Percentiles rank a stretch among this genome's conserved stretches.
phyloP scores from a whole-genome alignment of 116 monocot genomes.

The Iris pallida region DNA sequence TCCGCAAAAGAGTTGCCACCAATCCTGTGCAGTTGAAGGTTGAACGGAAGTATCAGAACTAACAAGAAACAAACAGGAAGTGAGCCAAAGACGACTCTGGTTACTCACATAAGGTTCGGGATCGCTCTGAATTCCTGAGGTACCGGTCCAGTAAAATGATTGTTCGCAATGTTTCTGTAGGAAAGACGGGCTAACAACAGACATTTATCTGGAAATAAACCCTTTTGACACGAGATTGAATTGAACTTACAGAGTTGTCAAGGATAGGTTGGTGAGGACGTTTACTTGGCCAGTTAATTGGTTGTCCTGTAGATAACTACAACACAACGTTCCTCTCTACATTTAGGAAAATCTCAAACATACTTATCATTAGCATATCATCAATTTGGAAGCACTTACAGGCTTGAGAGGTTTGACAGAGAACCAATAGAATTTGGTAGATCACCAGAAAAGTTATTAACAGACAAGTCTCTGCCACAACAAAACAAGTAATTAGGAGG shows the following conservation, averaged over 20 bases:
- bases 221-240: not conserved
- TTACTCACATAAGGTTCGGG: slow-evolving; percentile 58
- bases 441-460: slow-evolving; percentile 71
- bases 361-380: not conserved
- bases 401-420: slow-evolving; percentile 75
- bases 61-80: not conserved
- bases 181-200: slow-evolving; percentile 6
- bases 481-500: no score
- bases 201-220: slow-evolving; percentile 1
- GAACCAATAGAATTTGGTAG: slow-evolving; percentile 68
- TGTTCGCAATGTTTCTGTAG: slow-evolving; percentile 79
- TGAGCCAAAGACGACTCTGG: not conserved
- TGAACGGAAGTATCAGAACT: slow-evolving; percentile 11
- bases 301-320: slow-evolving; percentile 81
- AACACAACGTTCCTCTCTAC: slow-evolving; percentile 3
- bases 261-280: slow-evolving; percentile 44
- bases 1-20: slow-evolving; percentile 75
- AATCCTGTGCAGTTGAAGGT: slow-evolving; percentile 31
- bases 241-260: slow-evolving; percentile 63
- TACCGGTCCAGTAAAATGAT: slow-evolving; percentile 79
- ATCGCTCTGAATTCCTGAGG: slow-evolving; percentile 66
- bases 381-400: slow-evolving; percentile 39
- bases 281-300: slow-evolving; percentile 67
- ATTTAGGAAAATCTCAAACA: not conserved
- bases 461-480: slow-evolving; percentile 71